Base-by-base conservation (phyloP, 1,284 basidiomycete species). In the Microbotryum saponariae region DNA sequence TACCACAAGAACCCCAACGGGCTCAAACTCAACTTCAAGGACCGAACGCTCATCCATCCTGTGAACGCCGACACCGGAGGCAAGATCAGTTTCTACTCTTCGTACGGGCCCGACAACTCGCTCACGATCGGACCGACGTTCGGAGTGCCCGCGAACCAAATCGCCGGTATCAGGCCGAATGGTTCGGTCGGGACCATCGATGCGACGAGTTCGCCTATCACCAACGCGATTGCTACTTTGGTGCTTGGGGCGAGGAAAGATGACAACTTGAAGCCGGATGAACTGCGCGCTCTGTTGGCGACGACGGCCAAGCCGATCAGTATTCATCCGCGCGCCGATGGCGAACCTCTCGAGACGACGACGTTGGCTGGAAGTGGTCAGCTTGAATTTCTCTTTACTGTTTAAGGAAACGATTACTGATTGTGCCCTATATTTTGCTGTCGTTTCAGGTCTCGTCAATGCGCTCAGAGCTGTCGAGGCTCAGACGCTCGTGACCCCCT, bases 381-480 rank as follows among this genome's bases (percentile, higher is more conserved):
- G 63, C 25, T 18, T 42, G 3, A 6, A 42, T 12, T 42, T 29
- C 2, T 21, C 27, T 23, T n/a, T 12, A 18, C 31, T 10, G 31
- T 31, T 31, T 10, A 31, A 1, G 31, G 9, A 6, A 7, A 31
- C 29, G 29, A 31, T 1, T 1, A 31, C 4, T 4, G n/a, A 5
- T 1, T 8, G 3, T 2, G 0, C 1, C 25, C 31, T 61, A n/a
- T 52, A 23, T 8, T 14, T 16, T 4, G 14, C 50, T 6, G 6
- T 18, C 27, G 42, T 10, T 18, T 80, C 84, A 23, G 87, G 86
- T 25, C 73, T 86, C 56, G 77, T 88, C 60, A 79, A 88, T 67
- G 81, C 83, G 14, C 83, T 80, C 74, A 78, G 81, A 61, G 85
- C 86, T 0, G 75, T 87, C 54, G 78, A 81, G 64, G 76, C 80